Evolutionary conservation across 345 rosid species (phyloP).

Genomic region (Eucalyptus sp.): DNA sequence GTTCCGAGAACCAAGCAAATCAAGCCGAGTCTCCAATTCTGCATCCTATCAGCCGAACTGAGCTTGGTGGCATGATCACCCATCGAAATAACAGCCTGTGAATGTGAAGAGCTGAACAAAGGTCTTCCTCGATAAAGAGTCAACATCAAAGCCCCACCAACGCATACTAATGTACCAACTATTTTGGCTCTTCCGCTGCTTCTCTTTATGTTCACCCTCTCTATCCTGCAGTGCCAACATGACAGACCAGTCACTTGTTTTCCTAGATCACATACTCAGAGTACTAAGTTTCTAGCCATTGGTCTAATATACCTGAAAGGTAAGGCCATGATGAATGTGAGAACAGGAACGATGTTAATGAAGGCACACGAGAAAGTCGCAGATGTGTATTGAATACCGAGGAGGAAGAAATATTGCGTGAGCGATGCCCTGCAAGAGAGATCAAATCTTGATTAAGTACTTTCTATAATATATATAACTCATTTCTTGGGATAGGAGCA

Average conservation of each 20-base stretch:
- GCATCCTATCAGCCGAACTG: background rate
- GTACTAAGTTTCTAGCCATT: background rate
- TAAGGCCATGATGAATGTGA: constrained; percentile 55
- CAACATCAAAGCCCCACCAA: constrained; percentile 41
- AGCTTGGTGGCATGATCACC: background rate
- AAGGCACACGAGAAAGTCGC: constrained; percentile 55
- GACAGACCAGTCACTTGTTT: background rate
- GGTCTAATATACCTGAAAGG: constrained; percentile 30
- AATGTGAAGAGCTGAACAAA: constrained; percentile 2
- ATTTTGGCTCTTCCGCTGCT: constrained; percentile 45
- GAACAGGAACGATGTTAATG: constrained; percentile 48
- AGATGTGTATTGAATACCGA: constrained; percentile 61
- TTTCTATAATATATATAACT: background rate
- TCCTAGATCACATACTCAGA: background rate
- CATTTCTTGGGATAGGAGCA: background rate
- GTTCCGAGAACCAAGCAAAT: constrained; percentile 26
- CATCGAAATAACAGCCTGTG: background rate
- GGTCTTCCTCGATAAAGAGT: constrained; percentile 42
- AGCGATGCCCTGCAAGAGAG: constrained; percentile 42
- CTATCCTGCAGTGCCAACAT: constrained; percentile 17
- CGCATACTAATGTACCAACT: constrained; percentile 36
- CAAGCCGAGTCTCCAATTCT: constrained; percentile 42
- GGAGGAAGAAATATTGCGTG: constrained; percentile 56
- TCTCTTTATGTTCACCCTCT: constrained; percentile 29
- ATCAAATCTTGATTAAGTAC: background rate